phyloP scores from a whole-genome alignment of 306 rosid genomes.

The Gillenia trifoliata region DNA sequence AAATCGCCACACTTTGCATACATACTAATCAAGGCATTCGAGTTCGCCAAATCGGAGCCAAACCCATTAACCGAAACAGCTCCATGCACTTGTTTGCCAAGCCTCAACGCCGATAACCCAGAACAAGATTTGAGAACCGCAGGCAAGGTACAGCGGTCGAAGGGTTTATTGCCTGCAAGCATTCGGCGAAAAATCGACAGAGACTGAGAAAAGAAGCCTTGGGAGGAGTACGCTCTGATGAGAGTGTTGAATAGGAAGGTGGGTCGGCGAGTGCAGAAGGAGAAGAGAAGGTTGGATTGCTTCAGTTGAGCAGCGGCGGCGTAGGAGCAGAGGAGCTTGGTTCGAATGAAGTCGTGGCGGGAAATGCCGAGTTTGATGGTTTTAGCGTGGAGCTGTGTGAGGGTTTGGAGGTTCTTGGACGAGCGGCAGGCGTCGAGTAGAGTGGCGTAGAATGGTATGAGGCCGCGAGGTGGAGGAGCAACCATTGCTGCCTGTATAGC shows the following conservation, averaged over 20 bases:
- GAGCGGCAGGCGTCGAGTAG: constrained; percentile 43
- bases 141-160: constrained; percentile 50
- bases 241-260: constrained; percentile 64
- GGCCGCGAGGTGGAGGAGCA: constrained; percentile 19
- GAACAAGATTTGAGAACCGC: constrained; percentile 58
- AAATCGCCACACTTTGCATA: constrained; percentile 51
- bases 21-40: constrained; percentile 58
- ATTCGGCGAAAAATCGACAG: constrained; percentile 46
- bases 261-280: constrained; percentile 52
- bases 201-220: constrained; percentile 40
- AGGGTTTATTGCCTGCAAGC: constrained; percentile 27
- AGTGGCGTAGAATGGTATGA: constrained; percentile 32
- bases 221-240: constrained; percentile 53
- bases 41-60: constrained; percentile 43
- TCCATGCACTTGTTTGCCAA: constrained; percentile 59
- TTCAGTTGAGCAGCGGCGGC: constrained; percentile 53
- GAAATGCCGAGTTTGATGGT: constrained; percentile 40
- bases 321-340: constrained; percentile 50
- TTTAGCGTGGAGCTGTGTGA: constrained; percentile 46
- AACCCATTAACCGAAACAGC: constrained; percentile 49
- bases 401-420: constrained; percentile 32
- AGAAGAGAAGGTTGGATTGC: constrained; percentile 47
- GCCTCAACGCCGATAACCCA: constrained; percentile 33
- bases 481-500: background rate
- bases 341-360: constrained; percentile 43